Base-by-base conservation (phyloP, 2,329 filamentous ascomycete genomes). In the Cryphonectria carpinicola region DNA sequence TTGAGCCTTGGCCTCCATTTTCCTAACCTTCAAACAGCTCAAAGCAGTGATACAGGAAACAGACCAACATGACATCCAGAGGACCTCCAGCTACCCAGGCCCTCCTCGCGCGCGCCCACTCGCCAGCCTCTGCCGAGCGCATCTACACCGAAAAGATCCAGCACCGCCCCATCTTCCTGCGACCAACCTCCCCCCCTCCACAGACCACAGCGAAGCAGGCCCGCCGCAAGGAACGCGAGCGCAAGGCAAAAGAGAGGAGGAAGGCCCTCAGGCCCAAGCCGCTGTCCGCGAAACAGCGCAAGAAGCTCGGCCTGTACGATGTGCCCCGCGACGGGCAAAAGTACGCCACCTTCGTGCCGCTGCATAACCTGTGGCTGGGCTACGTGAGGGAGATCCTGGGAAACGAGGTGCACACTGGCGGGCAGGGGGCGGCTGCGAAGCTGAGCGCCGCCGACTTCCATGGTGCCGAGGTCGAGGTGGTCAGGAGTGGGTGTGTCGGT, bases 371-470 rank as follows among this genome's bases (percentile, higher is more conserved):
- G 73, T 99, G 96, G 96, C 81, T 90, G 52, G 90, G 88, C 3
- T 99, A 99, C 80, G 92, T 96, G 77, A 88, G 90, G 68, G 95
- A 98, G 75, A 84, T 98, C 0, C 81, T 98, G 1, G 92, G 91
- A 6, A 78, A 88, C 69, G 86, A 88, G 72, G 79, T 89, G 2
- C 85, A 85, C 73, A 82, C 83, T 0, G 85, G 91, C 25, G 88
- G 88, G 0, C 82, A 88, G 3, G 81, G 81, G 7, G 87, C 90
- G 2, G 92, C 91, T 6, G 92, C 92, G 5, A 92, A 96, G 80
- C 83, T 99, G 46, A 90, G 89, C 61, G 93, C 91, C 70, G 95
- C 95, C 1, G 96, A 99, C 81, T 95, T 94, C 76, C 95, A 98
- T 79, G 96, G 96, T 1, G 95, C 95, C 22, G 84, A 90, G 75